phyloP scores from a whole-genome alignment of 116 monocot genomes.

The Phalaenopsis hybrid region DNA sequence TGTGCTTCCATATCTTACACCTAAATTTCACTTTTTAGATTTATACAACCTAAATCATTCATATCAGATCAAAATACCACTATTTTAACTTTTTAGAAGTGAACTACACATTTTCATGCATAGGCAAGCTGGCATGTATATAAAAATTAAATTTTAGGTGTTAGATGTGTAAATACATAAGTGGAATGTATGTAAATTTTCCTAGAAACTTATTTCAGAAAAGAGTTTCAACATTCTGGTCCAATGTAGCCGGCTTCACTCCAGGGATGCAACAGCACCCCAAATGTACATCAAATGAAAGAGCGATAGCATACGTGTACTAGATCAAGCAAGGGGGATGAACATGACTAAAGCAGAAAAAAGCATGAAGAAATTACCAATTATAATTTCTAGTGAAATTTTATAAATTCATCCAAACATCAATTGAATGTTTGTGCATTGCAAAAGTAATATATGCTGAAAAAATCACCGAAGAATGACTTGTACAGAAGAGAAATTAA shows the following conservation, averaged over 20 bases:
- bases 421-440: not conserved
- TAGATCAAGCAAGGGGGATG: not conserved
- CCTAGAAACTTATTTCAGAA: not conserved
- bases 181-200: no score
- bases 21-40: no score
- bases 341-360: not conserved
- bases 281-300: not conserved
- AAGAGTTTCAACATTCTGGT: not conserved
- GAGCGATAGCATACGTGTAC: not conserved
- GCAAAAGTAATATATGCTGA: not conserved
- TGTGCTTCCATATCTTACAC: no score
- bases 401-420: not conserved
- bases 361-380: not conserved
- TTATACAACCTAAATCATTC: no score
- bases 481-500: constrained; percentile 10
- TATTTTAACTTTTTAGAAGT: no score
- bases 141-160: no score
- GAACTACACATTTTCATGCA: no score
- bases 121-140: no score
- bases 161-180: no score
- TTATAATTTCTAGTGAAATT: not conserved
- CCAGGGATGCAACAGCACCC: not conserved
- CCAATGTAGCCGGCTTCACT: not conserved
- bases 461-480: not conserved
- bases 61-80: no score